phyloP scores from a whole-genome alignment of 2,329 filamentous ascomycete species.

The Penicillium thymicola region DNA sequence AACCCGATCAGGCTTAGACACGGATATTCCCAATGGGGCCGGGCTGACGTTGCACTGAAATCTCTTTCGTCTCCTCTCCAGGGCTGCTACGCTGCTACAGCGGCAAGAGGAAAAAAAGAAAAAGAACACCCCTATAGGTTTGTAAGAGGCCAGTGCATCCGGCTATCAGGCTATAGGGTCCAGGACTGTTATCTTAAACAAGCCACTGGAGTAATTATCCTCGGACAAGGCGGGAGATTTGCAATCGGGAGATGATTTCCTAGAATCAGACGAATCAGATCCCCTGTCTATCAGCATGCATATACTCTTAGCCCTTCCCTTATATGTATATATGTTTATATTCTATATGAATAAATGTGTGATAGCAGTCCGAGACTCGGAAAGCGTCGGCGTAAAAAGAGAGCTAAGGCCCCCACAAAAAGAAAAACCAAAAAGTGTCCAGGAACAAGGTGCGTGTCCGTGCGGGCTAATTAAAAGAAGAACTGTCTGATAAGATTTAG shows the following conservation, averaged over 20 bases:
- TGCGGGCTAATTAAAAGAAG: conserved; percentile 1
- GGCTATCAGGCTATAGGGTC: neutral
- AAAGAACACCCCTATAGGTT: neutral
- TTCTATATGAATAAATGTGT: neutral
- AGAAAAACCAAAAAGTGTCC: neutral
- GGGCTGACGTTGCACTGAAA: neutral
- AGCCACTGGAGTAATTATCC: neutral
- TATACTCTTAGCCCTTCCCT: neutral
- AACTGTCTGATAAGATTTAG: conserved; percentile 23
- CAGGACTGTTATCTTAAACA: neutral
- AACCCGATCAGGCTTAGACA: neutral
- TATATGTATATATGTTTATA: neutral
- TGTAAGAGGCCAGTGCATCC: neutral
- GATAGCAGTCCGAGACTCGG: neutral
- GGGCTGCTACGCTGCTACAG: neutral
- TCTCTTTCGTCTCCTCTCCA: neutral
- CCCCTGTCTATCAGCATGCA: neutral
- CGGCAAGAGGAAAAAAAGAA: neutral
- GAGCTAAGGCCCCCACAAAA: neutral
- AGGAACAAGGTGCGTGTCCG: conserved; percentile 8
- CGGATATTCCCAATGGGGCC: neutral
- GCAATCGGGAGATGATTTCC: neutral
- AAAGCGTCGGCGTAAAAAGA: neutral
- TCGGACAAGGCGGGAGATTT: neutral
- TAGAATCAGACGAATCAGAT: neutral